Percentiles rank a stretch among this genome's conserved stretches.
These are phyloP conservation scores for Chrysochromulina tobinii DNA, from an alignment of 78 protist species.

Conservation along the genomic window DNA sequence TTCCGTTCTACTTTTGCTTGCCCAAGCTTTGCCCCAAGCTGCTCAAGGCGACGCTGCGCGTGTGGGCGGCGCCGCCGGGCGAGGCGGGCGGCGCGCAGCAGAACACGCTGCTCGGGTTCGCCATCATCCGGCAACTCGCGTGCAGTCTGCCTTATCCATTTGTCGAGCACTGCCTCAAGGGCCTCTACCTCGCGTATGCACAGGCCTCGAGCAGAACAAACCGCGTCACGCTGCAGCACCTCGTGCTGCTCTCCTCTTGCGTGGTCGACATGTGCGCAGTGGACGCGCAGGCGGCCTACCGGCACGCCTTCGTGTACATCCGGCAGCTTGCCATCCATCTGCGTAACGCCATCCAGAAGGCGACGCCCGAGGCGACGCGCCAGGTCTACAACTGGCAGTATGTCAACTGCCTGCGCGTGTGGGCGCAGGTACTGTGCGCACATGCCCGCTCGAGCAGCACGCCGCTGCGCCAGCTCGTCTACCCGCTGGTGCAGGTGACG, in stretches of 20 bases:
- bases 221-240: not conserved
- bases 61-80: not conserved
- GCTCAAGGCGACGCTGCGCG: not conserved
- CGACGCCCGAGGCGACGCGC: not conserved
- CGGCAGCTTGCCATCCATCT: conserved; percentile 91
- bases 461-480: conserved; percentile 8
- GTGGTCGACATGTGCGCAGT: conserved; percentile 65
- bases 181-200: conserved; percentile 76
- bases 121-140: not conserved
- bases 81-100: not conserved
- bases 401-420: conserved; percentile 68
- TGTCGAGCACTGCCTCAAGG: conserved; percentile 33
- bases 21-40: not conserved
- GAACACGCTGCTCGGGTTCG: not conserved
- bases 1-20: not conserved
- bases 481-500: conserved; percentile 1
- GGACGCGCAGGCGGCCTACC: conserved; percentile 66
- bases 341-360: conserved; percentile 61
- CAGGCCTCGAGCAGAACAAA: not conserved
- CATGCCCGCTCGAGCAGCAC: not conserved
- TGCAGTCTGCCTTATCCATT: not conserved
- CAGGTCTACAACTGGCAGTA: conserved; percentile 89
- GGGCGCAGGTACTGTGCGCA: conserved; percentile 55
- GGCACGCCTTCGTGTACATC: conserved; percentile 82
- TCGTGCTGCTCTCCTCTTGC: conserved; percentile 68